phyloP scores from a whole-genome alignment of 2,329 filamentous ascomycete species.

The Calonectria honghensis region DNA sequence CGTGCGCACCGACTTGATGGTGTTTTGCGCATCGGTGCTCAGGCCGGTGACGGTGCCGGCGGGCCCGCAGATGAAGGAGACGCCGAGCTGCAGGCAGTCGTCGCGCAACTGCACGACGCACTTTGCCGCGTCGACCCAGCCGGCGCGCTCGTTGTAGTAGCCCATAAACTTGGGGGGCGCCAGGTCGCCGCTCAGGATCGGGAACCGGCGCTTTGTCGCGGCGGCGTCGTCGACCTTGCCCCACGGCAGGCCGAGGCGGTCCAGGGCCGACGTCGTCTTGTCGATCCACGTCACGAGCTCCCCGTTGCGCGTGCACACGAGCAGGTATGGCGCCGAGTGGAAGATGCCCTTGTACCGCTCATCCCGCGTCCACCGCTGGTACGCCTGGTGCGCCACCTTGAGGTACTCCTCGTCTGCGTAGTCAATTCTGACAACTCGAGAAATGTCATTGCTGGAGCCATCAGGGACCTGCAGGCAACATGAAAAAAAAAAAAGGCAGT shows the following conservation, averaged over 20 bases:
- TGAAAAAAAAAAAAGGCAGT: too few relatives aligned
- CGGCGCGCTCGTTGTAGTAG: slow-evolving; percentile 34
- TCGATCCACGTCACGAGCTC: slow-evolving; percentile 18
- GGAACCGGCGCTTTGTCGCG: slow-evolving; percentile 13
- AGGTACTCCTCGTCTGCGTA: slow-evolving; percentile 79
- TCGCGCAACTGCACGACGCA: slow-evolving; percentile 3
- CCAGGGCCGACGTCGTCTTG: slow-evolving; percentile 8
- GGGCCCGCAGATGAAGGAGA: slow-evolving; percentile 8
- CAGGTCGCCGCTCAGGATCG: background rate
- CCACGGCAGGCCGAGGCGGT: background rate
- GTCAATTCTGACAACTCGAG: slow-evolving; percentile 67
- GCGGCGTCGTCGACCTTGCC: slow-evolving; percentile 2
- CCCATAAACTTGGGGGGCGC: slow-evolving; percentile 39
- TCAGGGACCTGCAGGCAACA: slow-evolving; percentile 52
- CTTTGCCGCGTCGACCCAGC: slow-evolving; percentile 11
- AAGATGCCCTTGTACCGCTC: slow-evolving; percentile 11
- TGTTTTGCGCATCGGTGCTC: background rate
- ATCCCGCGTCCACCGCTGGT: slow-evolving; percentile 37
- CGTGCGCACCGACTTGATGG: slow-evolving; percentile 6
- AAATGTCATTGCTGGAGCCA: slow-evolving; percentile 60
- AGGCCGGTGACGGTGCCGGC: background rate
- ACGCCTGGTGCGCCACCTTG: slow-evolving; percentile 66
- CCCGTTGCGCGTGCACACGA: slow-evolving; percentile 6
- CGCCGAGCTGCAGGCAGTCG: slow-evolving; percentile 11
- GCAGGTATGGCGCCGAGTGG: slow-evolving; percentile 10